phyloP scores from a whole-genome alignment of 1,284 basidiomycete genomes.

The Marasmius sp. region DNA sequence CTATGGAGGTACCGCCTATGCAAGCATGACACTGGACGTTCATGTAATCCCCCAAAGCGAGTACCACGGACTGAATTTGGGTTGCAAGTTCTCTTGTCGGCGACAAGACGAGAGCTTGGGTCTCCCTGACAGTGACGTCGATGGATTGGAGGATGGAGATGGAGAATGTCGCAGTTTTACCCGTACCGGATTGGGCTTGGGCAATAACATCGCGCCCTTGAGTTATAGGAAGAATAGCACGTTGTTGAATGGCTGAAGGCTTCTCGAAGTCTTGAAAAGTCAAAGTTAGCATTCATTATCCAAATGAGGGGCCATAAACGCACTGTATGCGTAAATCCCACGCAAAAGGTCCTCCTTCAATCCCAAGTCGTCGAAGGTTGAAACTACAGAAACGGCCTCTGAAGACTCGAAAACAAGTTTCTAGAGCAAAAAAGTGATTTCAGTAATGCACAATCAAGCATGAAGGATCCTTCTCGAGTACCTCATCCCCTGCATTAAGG shows the following conservation, averaged over 20 bases:
- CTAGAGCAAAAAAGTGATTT: constrained; percentile 30
- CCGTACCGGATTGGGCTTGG: constrained; percentile 98
- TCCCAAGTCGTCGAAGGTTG: constrained; percentile 90
- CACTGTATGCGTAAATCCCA: constrained; percentile 99
- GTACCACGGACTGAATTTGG: constrained; percentile 97
- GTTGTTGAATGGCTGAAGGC: constrained; percentile 98
- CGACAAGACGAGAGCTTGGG: constrained; percentile 94
- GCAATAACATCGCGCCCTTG: constrained; percentile 97
- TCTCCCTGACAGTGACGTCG: constrained; percentile 93
- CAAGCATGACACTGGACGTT: constrained; percentile 99
- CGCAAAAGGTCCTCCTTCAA: constrained; percentile 95
- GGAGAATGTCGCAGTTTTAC: constrained; percentile 99
- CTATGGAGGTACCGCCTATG: constrained; percentile 96
- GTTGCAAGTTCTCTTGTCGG: constrained; percentile 95
- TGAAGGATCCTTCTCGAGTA: constrained; percentile 24
- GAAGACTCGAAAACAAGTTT: constrained; percentile 99
- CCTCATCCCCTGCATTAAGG: constrained; percentile 78
- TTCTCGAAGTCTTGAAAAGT: constrained; percentile 89
- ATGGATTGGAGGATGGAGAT: constrained; percentile 95
- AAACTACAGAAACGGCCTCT: constrained; percentile 86
- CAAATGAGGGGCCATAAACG: constrained; percentile 33
- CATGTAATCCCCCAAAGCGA: constrained; percentile 98
- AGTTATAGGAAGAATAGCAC: constrained; percentile 94
- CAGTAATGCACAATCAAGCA: constrained; percentile 2
- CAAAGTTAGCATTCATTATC: neutral